These are phyloP conservation scores for Phaeotremella fagi DNA, from an alignment of 768 basidiomycete genomes.

Conservation along the genomic window DNA sequence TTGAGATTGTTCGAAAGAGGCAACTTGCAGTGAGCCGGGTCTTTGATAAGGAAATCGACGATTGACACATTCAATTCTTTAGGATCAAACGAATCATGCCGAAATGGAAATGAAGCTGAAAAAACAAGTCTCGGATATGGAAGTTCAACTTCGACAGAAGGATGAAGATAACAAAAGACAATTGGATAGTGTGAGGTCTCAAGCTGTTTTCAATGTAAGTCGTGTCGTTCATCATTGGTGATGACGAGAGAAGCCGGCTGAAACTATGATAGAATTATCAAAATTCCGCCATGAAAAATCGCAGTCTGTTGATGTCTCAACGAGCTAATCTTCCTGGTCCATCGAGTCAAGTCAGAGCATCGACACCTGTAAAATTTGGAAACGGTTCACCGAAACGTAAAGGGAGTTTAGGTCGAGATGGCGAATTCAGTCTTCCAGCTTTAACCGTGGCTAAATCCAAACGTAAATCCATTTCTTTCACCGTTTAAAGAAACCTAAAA, in stretches of 20 bases:
- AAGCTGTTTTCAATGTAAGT: constrained; percentile 38
- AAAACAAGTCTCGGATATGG: constrained; percentile 20
- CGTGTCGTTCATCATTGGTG: too few species aligned
- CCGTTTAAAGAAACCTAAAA: too few species aligned
- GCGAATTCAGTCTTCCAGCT: constrained; percentile 8
- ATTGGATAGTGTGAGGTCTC: constrained; percentile 32
- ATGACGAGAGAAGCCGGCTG: too few species aligned
- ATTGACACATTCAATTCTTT: neutral
- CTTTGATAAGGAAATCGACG: neutral
- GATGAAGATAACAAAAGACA: constrained; percentile 20
- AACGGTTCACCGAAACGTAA: constrained; percentile 15
- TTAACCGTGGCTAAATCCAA: too few species aligned
- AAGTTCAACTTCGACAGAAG: constrained; percentile 17
- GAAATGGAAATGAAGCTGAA: constrained; percentile 19
- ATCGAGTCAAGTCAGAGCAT: constrained; percentile 10
- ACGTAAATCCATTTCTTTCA: too few species aligned
- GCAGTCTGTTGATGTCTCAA: constrained; percentile 8
- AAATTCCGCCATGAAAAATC: constrained; percentile 16
- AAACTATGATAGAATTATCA: constrained; percentile 23
- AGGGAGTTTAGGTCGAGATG: constrained; percentile 1
- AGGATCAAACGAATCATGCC: constrained; percentile 19
- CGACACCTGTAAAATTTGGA: constrained; percentile 9
- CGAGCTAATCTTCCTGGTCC: neutral
- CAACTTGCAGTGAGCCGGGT: constrained; percentile 23
- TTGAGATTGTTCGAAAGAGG: constrained; percentile 22